Evolutionary conservation across 306 rosid genomes (phyloP).

Genomic region (Cucurbita pepo): DNA sequence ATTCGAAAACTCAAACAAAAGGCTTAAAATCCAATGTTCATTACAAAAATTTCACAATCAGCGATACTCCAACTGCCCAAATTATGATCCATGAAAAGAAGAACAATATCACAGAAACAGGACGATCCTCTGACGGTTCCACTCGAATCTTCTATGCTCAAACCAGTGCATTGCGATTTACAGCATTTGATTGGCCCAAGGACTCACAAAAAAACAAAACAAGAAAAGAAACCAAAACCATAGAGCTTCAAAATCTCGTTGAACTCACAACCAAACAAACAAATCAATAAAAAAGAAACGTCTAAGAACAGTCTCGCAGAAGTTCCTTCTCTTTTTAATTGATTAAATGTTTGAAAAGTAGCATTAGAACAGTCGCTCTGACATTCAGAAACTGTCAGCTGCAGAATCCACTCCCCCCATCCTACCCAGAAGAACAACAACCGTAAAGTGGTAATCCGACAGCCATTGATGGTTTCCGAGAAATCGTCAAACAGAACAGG

Average conservation of each 20-base stretch:
- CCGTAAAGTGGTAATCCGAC: not conserved
- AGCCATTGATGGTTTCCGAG: not conserved
- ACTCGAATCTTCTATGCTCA: not conserved
- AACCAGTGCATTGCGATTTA: not conserved
- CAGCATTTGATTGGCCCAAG: not conserved
- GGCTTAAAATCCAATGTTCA: not conserved
- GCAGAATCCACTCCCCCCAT: not conserved
- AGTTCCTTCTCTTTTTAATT: not conserved
- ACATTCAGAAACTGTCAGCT: constrained; percentile 2
- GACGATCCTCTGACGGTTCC: not conserved
- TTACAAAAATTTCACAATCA: not conserved
- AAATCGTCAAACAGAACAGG: constrained; percentile 15
- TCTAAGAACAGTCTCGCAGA: not conserved
- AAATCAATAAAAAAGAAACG: not conserved
- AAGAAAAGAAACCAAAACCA: not conserved
- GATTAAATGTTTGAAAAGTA: not conserved
- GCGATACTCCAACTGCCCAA: not conserved
- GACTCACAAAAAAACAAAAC: not conserved
- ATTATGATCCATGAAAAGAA: not conserved
- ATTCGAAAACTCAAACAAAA: not conserved
- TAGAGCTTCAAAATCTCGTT: not conserved
- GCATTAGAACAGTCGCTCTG: not conserved
- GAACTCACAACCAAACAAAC: not conserved
- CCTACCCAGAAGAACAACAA: not conserved
- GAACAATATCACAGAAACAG: not conserved